phyloP scores from a whole-genome alignment of 2,329 filamentous ascomycete genomes.

The Colletotrichum agaves region DNA sequence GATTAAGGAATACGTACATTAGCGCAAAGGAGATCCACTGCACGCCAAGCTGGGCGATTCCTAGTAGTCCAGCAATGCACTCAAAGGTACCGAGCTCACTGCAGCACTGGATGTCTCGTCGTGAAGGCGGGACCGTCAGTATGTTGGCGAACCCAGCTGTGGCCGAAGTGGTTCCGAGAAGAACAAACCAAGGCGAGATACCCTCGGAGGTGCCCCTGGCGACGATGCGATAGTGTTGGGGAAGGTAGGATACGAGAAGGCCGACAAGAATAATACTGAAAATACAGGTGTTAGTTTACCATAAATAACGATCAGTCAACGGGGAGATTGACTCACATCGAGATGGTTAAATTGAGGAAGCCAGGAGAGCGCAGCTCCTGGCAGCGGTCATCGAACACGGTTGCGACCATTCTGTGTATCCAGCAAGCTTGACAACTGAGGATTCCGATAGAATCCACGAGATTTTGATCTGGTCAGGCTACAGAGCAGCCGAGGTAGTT shows the following conservation, averaged over 20 bases:
- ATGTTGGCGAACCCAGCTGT: slow-evolving; percentile 94
- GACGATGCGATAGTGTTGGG: slow-evolving; percentile 94
- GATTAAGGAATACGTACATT: slow-evolving; percentile 71
- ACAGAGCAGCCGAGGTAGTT: neutral
- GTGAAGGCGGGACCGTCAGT: slow-evolving; percentile 83
- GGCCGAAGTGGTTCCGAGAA: slow-evolving; percentile 91
- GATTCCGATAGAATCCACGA: neutral
- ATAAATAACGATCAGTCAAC: too few species aligned
- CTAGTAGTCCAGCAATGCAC: slow-evolving; percentile 86
- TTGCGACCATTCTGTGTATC: slow-evolving; percentile 19
- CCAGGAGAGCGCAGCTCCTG: slow-evolving; percentile 63
- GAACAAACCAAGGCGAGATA: slow-evolving; percentile 93
- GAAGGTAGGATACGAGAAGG: slow-evolving; percentile 91
- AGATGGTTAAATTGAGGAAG: slow-evolving; percentile 65
- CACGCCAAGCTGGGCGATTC: slow-evolving; percentile 88
- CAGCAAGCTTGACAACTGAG: neutral
- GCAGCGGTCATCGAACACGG: slow-evolving; percentile 52
- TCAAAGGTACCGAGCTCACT: slow-evolving; percentile 82
- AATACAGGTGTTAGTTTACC: neutral
- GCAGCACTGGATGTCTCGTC: slow-evolving; percentile 87
- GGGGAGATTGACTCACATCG: slow-evolving; percentile 57
- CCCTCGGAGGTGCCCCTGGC: slow-evolving; percentile 87
- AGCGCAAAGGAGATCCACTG: slow-evolving; percentile 93
- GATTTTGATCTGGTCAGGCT: neutral
- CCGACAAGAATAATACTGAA: slow-evolving; percentile 80